These are phyloP conservation scores for Pseudomicrostroma phylloplanum DNA, from an alignment of 1,284 basidiomycete species.

Conservation along the genomic window DNA sequence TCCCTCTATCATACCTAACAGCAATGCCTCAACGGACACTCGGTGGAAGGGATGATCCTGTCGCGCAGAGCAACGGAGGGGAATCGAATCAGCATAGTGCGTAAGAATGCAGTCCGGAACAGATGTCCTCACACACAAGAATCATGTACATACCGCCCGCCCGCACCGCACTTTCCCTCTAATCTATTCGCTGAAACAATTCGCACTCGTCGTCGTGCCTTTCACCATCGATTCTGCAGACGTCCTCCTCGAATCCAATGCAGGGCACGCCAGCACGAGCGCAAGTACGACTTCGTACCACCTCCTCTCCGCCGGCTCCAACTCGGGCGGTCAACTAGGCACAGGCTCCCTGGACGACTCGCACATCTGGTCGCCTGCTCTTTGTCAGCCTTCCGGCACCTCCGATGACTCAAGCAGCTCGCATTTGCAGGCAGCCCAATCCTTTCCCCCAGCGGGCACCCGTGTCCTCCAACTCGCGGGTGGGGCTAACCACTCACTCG, in stretches of 20 bases:
- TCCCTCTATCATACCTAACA: conserved; percentile 55
- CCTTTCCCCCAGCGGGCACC: neutral
- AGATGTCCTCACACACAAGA: too few relatives aligned
- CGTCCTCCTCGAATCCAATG: too few relatives aligned
- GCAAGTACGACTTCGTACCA: too few relatives aligned
- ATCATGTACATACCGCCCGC: too few relatives aligned
- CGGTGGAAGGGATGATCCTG: neutral
- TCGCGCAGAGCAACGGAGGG: neutral
- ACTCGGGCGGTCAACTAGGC: neutral
- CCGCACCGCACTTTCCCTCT: too few relatives aligned
- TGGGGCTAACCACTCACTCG: neutral
- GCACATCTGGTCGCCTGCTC: neutral
- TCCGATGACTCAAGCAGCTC: neutral
- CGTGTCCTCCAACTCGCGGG: neutral
- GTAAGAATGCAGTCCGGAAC: too few relatives aligned
- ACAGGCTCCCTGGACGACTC: neutral
- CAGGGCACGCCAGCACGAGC: too few relatives aligned
- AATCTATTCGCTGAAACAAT: too few relatives aligned
- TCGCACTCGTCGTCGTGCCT: too few relatives aligned
- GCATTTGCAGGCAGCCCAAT: neutral
- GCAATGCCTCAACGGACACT: neutral
- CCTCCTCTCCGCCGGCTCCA: neutral
- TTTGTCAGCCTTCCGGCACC: neutral
- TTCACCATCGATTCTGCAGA: too few relatives aligned
- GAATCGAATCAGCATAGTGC: too few relatives aligned